Evolutionary conservation across 768 basidiomycete species (phyloP), one percentile per base, ranked within the genome.

Genomic region (Tephrocybe rancida): DNA sequence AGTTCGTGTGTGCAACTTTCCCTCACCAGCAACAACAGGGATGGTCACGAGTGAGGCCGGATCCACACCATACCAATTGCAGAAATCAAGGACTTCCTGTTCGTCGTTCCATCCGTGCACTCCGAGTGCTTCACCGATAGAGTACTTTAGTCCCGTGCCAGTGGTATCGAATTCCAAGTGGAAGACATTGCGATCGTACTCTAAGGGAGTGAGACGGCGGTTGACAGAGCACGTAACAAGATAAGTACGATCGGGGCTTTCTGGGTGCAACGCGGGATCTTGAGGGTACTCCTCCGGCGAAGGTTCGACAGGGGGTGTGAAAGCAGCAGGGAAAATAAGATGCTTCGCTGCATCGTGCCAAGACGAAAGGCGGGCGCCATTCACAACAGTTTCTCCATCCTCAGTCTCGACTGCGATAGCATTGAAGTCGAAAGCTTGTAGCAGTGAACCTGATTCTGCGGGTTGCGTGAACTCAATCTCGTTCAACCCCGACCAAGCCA

Each of bases 181-280:
- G 80, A 98, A 98, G 27, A 99, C 95, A 71, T 99, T 98, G 61
- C 97, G 92, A 70, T 98, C 90, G 73, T 99, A 99, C 57, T 96
- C 94, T 60, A 84, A 70, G 27, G 97, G 97, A 1, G 97, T 98
- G 44, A 99, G 83, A 27, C 97, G 91, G 39, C 87, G 86, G 74
- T 98, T 98, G 69, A 97, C 95, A 5, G 87, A 84, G 69, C 94
- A 95, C 8, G 92, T 96, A 52, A 98, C 87, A 50, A 98, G 84
- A 82, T 82, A 98, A 21, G 95, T 98, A 64, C 88, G 87, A 54
- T 98, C 96, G 2, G 88, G 74, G 21, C 90, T 67, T 62, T 97
- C 94, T 11, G 97, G 97, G 37, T 89, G 92, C 27, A 96, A 75
- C 3, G 86, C 76, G 13, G 89, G 86, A 53, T 87, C 77, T 60